Base-by-base conservation (phyloP, 805 yeast species). In the Cyberlindnera suaveolens region DNA sequence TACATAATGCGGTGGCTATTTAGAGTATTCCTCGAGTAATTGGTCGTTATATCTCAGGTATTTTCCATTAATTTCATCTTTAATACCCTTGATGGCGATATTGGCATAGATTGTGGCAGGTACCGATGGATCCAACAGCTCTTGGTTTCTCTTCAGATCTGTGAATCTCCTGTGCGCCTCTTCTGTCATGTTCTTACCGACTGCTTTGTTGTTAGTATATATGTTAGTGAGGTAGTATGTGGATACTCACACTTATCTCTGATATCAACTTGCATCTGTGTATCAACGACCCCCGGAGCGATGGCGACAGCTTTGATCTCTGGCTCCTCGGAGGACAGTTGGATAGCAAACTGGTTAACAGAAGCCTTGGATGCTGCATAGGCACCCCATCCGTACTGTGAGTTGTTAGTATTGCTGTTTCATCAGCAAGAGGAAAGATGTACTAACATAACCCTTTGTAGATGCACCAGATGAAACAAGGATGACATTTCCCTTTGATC, bases 251-350 rank as follows among this genome's bases (percentile, higher is more conserved):
- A 78, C 36, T 63, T 71, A 15, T 77, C 82, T 53, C 98, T 77
- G 44, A 91, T 89, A 42, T 78, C 82, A 7, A 51, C 60, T 65
- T 93, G 98, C 98, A 93, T 91, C 17, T 68, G 69, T 1, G 99
- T 91, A 58, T 87, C 87, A 2, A 93, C 97, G 1, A 88, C 95
- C 4, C 99, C 98, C 0, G 98, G 98, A 0, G 96, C 96, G 19
- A 93, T 72, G 0, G 96, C 71, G 10, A 89, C 65, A 4, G 83
- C 68, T 31, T 66, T 62, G n/a, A 88, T 64, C 0, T 66, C 70
- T 1, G 71, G 66, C 58, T 85, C 89, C 55, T 89, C 96, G 6
- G 65, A 68, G 1, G 86, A 82, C 14, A 91, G 60, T 13, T 85
- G 77, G 38, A 66, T 57, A 6, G 86, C 80, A 41, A 88, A 73